phyloP scores from a whole-genome alignment of 805 yeast genomes.

The Spathaspora passalidarum region DNA sequence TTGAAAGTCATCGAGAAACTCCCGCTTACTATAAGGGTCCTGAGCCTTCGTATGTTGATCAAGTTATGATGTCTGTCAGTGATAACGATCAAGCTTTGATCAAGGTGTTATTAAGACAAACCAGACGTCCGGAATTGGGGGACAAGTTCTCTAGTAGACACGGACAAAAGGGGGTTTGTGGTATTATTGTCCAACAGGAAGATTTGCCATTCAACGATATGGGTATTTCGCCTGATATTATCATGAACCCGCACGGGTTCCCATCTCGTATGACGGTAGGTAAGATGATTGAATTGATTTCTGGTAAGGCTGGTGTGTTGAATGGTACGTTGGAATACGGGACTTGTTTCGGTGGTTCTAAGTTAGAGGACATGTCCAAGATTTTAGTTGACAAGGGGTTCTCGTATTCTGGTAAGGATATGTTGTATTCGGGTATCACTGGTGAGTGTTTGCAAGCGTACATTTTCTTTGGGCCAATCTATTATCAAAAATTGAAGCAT shows the following conservation, averaged over 20 bases:
- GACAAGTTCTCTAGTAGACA: conserved; percentile 97
- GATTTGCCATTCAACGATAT: conserved; percentile 93
- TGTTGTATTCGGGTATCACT: conserved; percentile 95
- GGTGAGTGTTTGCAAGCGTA: conserved; percentile 97
- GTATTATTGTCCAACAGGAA: conserved; percentile 95
- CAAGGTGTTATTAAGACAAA: conserved; percentile 88
- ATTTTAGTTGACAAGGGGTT: conserved; percentile 88
- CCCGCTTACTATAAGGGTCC: conserved; percentile 94
- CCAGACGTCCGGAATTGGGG: conserved; percentile 96
- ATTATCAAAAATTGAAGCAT: conserved; percentile 96
- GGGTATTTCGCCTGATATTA: conserved; percentile 92
- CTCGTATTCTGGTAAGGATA: conserved; percentile 94
- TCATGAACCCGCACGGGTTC: conserved; percentile 99
- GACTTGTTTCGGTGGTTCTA: conserved; percentile 98
- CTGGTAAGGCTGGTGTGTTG: conserved; percentile 97
- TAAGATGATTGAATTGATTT: conserved; percentile 92
- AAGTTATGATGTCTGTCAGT: conserved; percentile 94
- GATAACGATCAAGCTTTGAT: conserved; percentile 93
- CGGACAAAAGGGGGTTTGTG: conserved; percentile 99
- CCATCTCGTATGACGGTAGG: conserved; percentile 99
- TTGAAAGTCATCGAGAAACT: conserved; percentile 76
- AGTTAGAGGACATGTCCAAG: conserved; percentile 90
- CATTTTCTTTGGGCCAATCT: conserved; percentile 97
- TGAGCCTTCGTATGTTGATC: conserved; percentile 92
- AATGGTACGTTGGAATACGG: conserved; percentile 92